Percentiles rank a stretch among this genome's conserved stretches.
phyloP scores from a whole-genome alignment of 768 basidiomycete species.

The Amanita exitialis region DNA sequence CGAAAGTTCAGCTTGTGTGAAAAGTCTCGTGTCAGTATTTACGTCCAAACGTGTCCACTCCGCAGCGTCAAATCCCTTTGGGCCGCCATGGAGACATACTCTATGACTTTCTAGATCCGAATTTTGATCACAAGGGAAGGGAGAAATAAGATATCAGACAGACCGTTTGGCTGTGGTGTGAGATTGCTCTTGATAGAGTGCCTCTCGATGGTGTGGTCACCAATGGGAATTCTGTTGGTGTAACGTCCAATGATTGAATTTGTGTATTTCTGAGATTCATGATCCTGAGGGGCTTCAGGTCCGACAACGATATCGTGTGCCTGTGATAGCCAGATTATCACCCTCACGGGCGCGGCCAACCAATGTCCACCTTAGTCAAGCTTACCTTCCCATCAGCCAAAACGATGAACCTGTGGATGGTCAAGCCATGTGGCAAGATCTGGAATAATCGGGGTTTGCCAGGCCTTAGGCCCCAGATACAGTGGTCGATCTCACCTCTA shows the following conservation, averaged over 20 bases:
- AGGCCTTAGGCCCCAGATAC: neutral
- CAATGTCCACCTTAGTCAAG: conserved; percentile 12
- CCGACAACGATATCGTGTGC: conserved; percentile 73
- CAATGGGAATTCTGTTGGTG: conserved; percentile 62
- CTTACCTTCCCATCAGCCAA: conserved; percentile 48
- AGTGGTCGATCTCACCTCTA: neutral
- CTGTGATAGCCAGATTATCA: conserved; percentile 20
- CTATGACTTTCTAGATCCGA: conserved; percentile 28
- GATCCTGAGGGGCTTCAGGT: conserved; percentile 52
- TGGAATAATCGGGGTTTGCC: conserved; percentile 16
- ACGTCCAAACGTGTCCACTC: conserved; percentile 39
- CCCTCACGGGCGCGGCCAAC: conserved; percentile 8
- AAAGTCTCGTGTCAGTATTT: conserved; percentile 35
- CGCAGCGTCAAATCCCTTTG: conserved; percentile 49
- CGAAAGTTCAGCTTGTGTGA: conserved; percentile 41
- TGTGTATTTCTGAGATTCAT: conserved; percentile 53
- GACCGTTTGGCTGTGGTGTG: conserved; percentile 33
- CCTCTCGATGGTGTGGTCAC: conserved; percentile 39
- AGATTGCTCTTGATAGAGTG: conserved; percentile 41
- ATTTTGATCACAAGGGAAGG: neutral
- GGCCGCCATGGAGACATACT: conserved; percentile 70
- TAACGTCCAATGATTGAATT: conserved; percentile 70
- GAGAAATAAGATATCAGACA: conserved; percentile 1
- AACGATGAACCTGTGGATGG: conserved; percentile 57
- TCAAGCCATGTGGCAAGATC: conserved; percentile 60